Base-by-base conservation (phyloP, 2,329 filamentous ascomycete species). In the Fulvia fulva region DNA sequence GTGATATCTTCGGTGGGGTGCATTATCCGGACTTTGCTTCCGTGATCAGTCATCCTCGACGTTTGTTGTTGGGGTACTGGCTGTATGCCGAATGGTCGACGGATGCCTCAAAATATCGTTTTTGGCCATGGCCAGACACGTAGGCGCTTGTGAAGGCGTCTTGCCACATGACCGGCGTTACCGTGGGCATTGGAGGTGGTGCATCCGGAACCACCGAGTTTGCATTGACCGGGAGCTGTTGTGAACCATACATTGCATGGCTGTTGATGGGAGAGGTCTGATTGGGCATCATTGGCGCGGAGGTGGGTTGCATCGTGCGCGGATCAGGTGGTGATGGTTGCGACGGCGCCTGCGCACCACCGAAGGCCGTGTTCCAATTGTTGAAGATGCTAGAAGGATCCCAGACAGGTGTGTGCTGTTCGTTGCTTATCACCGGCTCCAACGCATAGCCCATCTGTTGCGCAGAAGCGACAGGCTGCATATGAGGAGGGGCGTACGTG, bases 331-430 rank as follows among this genome's bases (percentile, higher is more conserved):
- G 76, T 54, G 76, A 76, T 32, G 75, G 73, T 65, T 77, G 76
- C 49, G 75, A 74, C 53, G 74, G 71, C 60, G 73, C 68, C 69
- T 76, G 71, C 51, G 84, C 85, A 74, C 87, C 89, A 80, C 91
- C 90, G 78, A 97, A 97, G 65, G 93, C 92, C 70, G 89, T 87
- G 75, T 96, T 92, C 92, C 93, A 97, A 80, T 96, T 91, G 74
- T 92, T 96, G 69, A 62, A 65, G 59, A 72, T 71, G 37, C 69
- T 67, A 23, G 69, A 71, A 3, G 70, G 70, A 62, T 72, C 70
- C 70, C 70, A 72, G 25, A 69, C 66, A 23, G 68, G 68, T 19
- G 65, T 61, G 41, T 62, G 61, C 51, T 63, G 63, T 47, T 70
- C 68, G 56, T 66, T 70, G 62, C 62, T 68, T 45, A 65, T 60